Conservation (phyloP, 2,329 filamentous ascomycete species). For the Fusarium falciforme region DNA sequence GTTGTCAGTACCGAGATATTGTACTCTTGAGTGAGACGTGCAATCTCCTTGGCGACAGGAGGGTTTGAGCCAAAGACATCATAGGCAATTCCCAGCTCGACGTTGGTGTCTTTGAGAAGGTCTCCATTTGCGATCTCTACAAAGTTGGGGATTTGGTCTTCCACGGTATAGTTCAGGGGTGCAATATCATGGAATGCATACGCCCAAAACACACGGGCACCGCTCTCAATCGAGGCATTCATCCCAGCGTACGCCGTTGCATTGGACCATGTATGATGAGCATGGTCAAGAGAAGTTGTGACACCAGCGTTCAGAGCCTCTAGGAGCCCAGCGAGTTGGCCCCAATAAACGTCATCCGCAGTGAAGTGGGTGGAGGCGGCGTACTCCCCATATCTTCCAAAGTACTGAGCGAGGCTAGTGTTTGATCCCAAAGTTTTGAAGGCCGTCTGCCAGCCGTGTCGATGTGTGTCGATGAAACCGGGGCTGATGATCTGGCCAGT, state of each 20-base stretch:
- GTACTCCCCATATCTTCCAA: constrained; percentile 53
- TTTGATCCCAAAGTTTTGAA: constrained; percentile 65
- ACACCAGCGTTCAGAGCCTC: constrained; percentile 65
- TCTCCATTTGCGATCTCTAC: constrained; percentile 48
- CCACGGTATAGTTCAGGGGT: constrained; percentile 43
- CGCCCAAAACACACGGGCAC: constrained; percentile 60
- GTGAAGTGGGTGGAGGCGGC: constrained; percentile 48
- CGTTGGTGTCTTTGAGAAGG: constrained; percentile 43
- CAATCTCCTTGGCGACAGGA: constrained; percentile 46
- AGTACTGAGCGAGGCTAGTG: constrained; percentile 61
- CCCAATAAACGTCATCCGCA: constrained; percentile 58
- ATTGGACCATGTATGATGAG: constrained; percentile 60
- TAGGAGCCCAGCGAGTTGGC: constrained; percentile 59
- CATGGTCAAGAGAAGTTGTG: constrained; percentile 65
- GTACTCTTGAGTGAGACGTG: constrained; percentile 49
- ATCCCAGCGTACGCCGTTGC: constrained; percentile 57
- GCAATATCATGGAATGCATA: constrained; percentile 54
- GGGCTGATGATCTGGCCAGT: constrained; percentile 63
- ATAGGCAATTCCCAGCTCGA: constrained; percentile 56
- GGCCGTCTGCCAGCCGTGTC: constrained; percentile 67
- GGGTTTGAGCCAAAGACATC: constrained; percentile 50
- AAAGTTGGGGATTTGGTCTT: constrained; percentile 55
- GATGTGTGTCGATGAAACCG: constrained; percentile 68
- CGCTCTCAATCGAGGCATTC: constrained; percentile 59
- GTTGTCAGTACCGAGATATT: constrained; percentile 60